Base-by-base conservation (phyloP, 2,329 filamentous ascomycete species). In the Trichoderma cornu-damae region DNA sequence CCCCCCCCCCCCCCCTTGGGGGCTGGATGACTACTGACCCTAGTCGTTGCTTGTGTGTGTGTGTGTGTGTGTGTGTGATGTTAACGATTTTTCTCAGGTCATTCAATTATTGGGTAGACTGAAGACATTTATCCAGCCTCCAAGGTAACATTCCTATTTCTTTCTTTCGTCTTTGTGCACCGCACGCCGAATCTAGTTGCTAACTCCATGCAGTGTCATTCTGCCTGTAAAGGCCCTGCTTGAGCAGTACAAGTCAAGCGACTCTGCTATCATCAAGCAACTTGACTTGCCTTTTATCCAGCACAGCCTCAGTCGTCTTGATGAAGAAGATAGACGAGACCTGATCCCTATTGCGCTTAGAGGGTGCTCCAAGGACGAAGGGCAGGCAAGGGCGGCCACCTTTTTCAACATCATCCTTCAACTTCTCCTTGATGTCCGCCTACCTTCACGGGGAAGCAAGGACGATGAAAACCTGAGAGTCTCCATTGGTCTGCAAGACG, bases 201-300 rank as follows among this genome's bases (percentile, higher is more conserved):
- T 59, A 50, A 59, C 12, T 26, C 3, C 12, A 4, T n/a, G 12
- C 61, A 81, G 80, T 48, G 84, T 96, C 62, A 79, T 92, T 54
- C 77, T 99, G 5, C 94, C 94, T 0, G 91, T 97, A 11, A 81
- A 84, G n/a, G 84, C 86, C 14, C 79, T 99, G 16, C 72, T 97
- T 55, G 87, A 91, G 64, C 94, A 97, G 70, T 96, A 96, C 78
- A 96, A 95, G 71, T 67, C 89, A 20, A 84, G 83, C 35, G 78
- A 84, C 37, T 87, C 86, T 11, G 77, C 86, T 1, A 78, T 96
- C 35, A 84, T 99, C 62, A 87, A 90, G 61, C 89, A 96, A 68
- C 88, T 96, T 64, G 92, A 97, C 72, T 76, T 97, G 38, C 79
- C 88, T 16, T 96, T 96, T 68, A 88, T 96, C 35, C 89, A 95